These are phyloP conservation scores for Cerioporus squamosus DNA, from an alignment of 1,284 basidiomycete species.

Conservation along the genomic window DNA sequence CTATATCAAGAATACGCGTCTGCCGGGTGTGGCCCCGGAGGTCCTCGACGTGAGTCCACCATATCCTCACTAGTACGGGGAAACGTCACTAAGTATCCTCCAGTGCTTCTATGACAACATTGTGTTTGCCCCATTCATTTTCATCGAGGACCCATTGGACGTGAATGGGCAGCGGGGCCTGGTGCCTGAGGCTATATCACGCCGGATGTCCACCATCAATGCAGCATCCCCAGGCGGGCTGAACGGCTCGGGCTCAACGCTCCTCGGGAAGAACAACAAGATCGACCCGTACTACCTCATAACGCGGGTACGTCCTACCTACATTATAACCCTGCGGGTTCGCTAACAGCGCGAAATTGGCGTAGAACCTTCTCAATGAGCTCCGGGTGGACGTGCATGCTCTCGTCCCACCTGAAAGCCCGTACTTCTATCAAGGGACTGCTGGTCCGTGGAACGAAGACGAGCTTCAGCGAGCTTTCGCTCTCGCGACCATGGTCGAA, in stretches of 20 bases:
- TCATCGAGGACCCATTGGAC: slow-evolving; percentile 88
- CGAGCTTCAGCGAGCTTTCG: slow-evolving; percentile 72
- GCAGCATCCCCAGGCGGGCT: slow-evolving; percentile 38
- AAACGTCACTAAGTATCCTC: too few relatives aligned
- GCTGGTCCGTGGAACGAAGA: slow-evolving; percentile 71
- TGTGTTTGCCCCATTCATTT: slow-evolving; percentile 93
- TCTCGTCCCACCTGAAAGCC: slow-evolving; percentile 68
- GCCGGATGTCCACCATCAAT: slow-evolving; percentile 46
- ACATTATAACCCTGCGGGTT: neutral
- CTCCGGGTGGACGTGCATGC: slow-evolving; percentile 78
- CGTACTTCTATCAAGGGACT: slow-evolving; percentile 81
- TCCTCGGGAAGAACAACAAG: slow-evolving; percentile 64
- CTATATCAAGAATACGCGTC: slow-evolving; percentile 88
- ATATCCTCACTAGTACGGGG: too few relatives aligned
- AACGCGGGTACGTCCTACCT: slow-evolving; percentile 53
- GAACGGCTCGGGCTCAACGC: slow-evolving; percentile 40
- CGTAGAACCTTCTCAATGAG: slow-evolving; percentile 69
- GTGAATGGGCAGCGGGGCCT: slow-evolving; percentile 60
- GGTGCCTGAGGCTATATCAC: slow-evolving; percentile 47
- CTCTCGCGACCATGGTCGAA: slow-evolving; percentile 67
- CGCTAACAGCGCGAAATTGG: neutral
- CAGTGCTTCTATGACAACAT: slow-evolving; percentile 98
- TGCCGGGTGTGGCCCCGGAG: slow-evolving; percentile 85
- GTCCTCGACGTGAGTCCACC: slow-evolving; percentile 75
- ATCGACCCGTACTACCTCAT: slow-evolving; percentile 95